phyloP scores from a whole-genome alignment of 148 eudicot species.

The Rhododendron vialii region DNA sequence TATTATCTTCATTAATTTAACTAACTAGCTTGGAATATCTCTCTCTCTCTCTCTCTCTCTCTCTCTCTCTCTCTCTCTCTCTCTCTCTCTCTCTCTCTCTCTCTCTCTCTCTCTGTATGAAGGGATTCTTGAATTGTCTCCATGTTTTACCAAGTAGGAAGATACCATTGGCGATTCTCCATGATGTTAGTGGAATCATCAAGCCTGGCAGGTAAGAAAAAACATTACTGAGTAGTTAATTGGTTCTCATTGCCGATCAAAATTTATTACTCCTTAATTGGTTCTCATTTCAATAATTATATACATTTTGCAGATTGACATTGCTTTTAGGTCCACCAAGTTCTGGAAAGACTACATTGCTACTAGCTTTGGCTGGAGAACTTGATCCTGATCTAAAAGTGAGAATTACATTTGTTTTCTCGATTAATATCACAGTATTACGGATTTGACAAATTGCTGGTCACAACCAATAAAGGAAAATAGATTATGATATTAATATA shows the following conservation, averaged over 20 bases:
- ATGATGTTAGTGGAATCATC: constrained; percentile 74
- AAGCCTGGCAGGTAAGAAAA: constrained; percentile 76
- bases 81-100: too few species aligned
- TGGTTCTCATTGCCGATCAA: not conserved
- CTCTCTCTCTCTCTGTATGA: not conserved
- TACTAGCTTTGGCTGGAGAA: constrained; percentile 81
- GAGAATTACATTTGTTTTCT: not conserved
- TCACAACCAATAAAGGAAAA: not conserved
- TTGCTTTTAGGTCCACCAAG: constrained; percentile 85
- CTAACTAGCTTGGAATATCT: not conserved
- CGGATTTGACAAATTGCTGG: not conserved
- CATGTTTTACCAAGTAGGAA: constrained; percentile 68
- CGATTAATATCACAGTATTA: not conserved
- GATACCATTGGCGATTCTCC: constrained; percentile 62
- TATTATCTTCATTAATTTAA: not conserved
- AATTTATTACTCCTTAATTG: not conserved
- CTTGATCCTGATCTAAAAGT: constrained; percentile 60
- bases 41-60: too few species aligned
- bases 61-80: not conserved
- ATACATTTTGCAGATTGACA: constrained; percentile 46
- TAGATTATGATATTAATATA: too few species aligned
- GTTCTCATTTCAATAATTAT: not conserved
- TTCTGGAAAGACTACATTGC: constrained; percentile 80
- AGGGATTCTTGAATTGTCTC: constrained; percentile 59
- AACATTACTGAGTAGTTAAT: not conserved